Evolutionary conservation across 1,139 yeast species (phyloP), one percentile per base, ranked within the genome.

Genomic region (Pichia sp.): DNA sequence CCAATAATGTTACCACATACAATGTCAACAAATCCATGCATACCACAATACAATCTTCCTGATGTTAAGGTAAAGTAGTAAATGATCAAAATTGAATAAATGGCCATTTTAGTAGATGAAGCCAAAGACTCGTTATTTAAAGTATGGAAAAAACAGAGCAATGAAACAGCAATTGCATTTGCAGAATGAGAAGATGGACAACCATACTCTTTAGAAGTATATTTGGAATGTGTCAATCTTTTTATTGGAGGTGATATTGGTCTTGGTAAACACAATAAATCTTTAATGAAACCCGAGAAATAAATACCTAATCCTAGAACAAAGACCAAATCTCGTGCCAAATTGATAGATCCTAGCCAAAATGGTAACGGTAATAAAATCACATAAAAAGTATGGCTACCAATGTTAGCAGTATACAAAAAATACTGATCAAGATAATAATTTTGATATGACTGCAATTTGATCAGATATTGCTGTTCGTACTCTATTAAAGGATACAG

Each of bases 101-200:
- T 27, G 9, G 23, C 9, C 27, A n/a, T 6, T n/a, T 37, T 44
- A 27, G 16, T 16, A 29, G 29, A 16, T 27, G 7, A 71, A 53
- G 42, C 79, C 54, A 33, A 79, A 61, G 40, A 57, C 0, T 84
- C 6, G 11, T 43, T 42, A 27, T 40, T 32, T 4, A 23, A 5
- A 5, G 42, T 29, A 29, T 50, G 51, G 5, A 38, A 36, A 10
- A 73, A 55, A 40, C 81, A 55, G 27, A 80, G 61, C 39, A 84
- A 58, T 0, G 85, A 74, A 3, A 85, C 92, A 0, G 86, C 83
- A 0, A 95, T 80, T 3, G 97, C 96, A 63, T 92, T 92, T 40
- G 97, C 95, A 31, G 94, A 75, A 61, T 92, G 98, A 9, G 95
- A 83, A 40, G 88, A 79, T 0, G 98, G 98, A 56, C 90, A 88